A percentile compares a stretch with the other conserved stretches of the same genome.
Conservation (phyloP, 768 basidiomycete species). For the Boletus eberwhitei region DNA sequence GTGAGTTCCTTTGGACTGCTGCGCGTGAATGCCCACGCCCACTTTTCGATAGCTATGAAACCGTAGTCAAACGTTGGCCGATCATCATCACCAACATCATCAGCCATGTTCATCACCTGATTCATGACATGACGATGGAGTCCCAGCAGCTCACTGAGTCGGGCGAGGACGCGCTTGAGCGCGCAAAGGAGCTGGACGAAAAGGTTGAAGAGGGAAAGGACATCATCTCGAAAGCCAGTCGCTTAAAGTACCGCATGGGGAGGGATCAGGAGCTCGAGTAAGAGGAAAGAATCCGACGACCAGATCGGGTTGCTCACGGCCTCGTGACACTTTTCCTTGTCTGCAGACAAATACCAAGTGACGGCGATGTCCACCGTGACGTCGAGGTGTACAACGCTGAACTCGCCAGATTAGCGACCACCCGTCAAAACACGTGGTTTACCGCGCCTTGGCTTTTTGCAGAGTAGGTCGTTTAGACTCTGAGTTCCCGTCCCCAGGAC, state of each 20-base stretch:
- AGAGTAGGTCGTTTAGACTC: conserved; percentile 54
- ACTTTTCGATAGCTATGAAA: conserved; percentile 57
- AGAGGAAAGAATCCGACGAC: conserved; percentile 18
- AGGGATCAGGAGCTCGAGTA: conserved; percentile 69
- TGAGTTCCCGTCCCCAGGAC: background rate
- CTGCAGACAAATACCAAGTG: conserved; percentile 63
- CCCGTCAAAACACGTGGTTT: conserved; percentile 75
- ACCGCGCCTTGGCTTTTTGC: conserved; percentile 94
- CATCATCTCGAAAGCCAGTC: conserved; percentile 70
- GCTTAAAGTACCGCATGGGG: conserved; percentile 87
- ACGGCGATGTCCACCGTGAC: conserved; percentile 57
- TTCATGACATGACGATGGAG: conserved; percentile 56
- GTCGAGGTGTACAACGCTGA: conserved; percentile 75
- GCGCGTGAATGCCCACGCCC: background rate
- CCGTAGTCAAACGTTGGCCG: conserved; percentile 77
- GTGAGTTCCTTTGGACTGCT: conserved; percentile 37
- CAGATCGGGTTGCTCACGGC: background rate
- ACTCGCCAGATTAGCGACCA: conserved; percentile 47
- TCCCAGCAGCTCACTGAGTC: conserved; percentile 22
- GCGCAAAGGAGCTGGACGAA: conserved; percentile 31
- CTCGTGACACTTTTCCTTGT: background rate
- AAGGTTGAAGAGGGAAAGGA: conserved; percentile 71
- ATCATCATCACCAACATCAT: conserved; percentile 80
- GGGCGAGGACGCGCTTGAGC: conserved; percentile 6
- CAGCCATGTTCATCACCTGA: conserved; percentile 67